Conservation (phyloP, 805 yeast species). For the Candida takata region DNA sequence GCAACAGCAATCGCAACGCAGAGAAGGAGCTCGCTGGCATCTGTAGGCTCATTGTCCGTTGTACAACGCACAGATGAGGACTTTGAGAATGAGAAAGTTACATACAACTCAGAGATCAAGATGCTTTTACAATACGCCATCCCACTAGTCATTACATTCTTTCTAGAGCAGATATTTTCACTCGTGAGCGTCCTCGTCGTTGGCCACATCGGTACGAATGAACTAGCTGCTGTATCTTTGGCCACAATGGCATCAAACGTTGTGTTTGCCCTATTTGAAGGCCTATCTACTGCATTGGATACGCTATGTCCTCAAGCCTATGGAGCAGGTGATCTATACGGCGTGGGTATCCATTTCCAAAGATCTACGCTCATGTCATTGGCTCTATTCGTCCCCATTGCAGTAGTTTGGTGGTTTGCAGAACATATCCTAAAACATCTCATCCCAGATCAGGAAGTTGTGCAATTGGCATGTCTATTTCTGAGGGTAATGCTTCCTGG, state of each 20-base stretch:
- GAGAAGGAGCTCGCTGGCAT: constrained; percentile 17
- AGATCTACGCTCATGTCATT: constrained; percentile 52
- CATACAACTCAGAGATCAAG: constrained; percentile 29
- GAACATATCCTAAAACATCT: constrained; percentile 34
- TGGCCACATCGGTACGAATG: constrained; percentile 75
- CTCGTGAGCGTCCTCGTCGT: constrained; percentile 58
- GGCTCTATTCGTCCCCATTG: constrained; percentile 38
- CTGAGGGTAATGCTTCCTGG: constrained; percentile 56
- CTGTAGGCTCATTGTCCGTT: constrained; percentile 18
- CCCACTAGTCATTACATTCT: constrained; percentile 52
- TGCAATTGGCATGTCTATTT: constrained; percentile 48
- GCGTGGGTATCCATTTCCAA: constrained; percentile 72
- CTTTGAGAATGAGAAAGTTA: constrained; percentile 28
- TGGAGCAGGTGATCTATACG: constrained; percentile 63
- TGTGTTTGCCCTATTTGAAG: constrained; percentile 74
- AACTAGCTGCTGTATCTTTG: constrained; percentile 76
- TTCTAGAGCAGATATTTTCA: constrained; percentile 50
- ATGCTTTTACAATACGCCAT: constrained; percentile 37
- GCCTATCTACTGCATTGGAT: constrained; percentile 75
- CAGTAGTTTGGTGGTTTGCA: constrained; percentile 56
- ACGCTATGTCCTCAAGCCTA: constrained; percentile 82
- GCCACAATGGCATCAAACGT: constrained; percentile 82
- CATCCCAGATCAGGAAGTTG: constrained; percentile 49
- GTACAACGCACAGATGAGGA: constrained; percentile 19
- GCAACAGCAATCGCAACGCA: not conserved